Evolutionary conservation across 331 rosid species (phyloP), one percentile per base, ranked within the genome.

Genomic region (Malus hybrid): DNA sequence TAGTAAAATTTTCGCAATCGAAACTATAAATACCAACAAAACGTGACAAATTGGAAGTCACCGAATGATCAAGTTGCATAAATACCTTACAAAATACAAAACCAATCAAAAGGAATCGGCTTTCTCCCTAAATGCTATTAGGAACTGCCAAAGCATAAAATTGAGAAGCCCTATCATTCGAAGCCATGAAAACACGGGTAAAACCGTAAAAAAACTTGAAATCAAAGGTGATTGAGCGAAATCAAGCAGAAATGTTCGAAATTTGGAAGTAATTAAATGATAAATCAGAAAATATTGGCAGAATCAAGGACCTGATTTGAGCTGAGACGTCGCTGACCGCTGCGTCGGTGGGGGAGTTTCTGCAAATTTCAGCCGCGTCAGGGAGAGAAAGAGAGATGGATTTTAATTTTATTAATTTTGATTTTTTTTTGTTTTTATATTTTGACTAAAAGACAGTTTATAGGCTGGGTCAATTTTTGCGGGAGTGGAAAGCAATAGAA

Each of bases 231-330:
- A 57, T 13, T 33, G 6, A n/a, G 66, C 33, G 24, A 61, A 57
- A 42, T 60, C 53, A 50, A 9, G 70, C 36, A 18, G 6, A 9
- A 26, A 20, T 44, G 20, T 30, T 32, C 18, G 48, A 10, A 0
- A 32, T 14, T n/a, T 20, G 29, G 28, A 19, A 46, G 66, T 30
- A 66, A 72, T 24, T 16, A 69, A 65, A 32, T n/a, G 56, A 64
- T 22, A 72, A 39, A 14, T 13, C 29, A 30, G 48, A 6, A 20
- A 58, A 20, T 22, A 56, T 26, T 39, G 73, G 57, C 20, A 32
- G 24, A 72, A 65, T 81, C 70, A 74, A 56, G 71, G 67, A 93
- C 97, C 96, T 80, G 96, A 78, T 71, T 89, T 81, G 90, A 87
- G 84, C 87, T 79, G 75, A 68, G 89, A 79, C 63, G 83, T 82